Evolutionary conservation across 1,139 yeast species (phyloP), one percentile per base, ranked within the genome.

Genomic region (Kodamaea plutei): DNA sequence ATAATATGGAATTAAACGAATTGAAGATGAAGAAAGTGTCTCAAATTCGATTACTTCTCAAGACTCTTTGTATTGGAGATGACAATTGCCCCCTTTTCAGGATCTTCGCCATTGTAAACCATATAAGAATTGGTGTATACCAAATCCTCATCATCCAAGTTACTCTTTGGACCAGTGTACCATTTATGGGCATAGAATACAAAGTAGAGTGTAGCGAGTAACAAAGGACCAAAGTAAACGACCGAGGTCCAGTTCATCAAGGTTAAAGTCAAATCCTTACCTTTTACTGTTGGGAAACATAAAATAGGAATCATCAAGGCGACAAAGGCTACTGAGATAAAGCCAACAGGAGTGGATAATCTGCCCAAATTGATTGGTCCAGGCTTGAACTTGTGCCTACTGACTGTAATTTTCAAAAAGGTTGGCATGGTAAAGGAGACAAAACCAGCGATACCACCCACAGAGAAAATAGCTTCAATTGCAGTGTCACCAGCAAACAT

Each of bases 321-420:
- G 4, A 80, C 85, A 49, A 70, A 75, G 2, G 71, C 60, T 30
- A 40, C 41, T 1, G 69, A 64, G 9, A 61, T 39, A 14, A 44
- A 35, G 18, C 77, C 79, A 16, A 72, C 63, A 8, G 74, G 71
- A 10, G 60, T 50, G 1, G 84, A 74, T 39, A 51, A 64, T 30
- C 47, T 55, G 21, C 91, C 91, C 34, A 82, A 60, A 47, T 73
- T 63, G 81, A 84, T 80, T 2, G 89, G 89, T 2, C 89, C 91
- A 8, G 75, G 73, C 37, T 62, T 59, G 58, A 80, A 81, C 2
- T 66, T 59, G 13, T 71, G 58, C 35, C 72, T 58, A 8, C 81
- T 70, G 44, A 68, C 72, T 1, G 81, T 70, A 39, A 77, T 69
- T 48, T 79, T 76, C 42, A 81, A 64, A 4, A 76, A 51, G 9